Percentiles rank a stretch among this genome's conserved stretches.
These are phyloP conservation scores for Ustilago hordei DNA, from an alignment of 1,284 basidiomycete genomes.

Conservation along the genomic window DNA sequence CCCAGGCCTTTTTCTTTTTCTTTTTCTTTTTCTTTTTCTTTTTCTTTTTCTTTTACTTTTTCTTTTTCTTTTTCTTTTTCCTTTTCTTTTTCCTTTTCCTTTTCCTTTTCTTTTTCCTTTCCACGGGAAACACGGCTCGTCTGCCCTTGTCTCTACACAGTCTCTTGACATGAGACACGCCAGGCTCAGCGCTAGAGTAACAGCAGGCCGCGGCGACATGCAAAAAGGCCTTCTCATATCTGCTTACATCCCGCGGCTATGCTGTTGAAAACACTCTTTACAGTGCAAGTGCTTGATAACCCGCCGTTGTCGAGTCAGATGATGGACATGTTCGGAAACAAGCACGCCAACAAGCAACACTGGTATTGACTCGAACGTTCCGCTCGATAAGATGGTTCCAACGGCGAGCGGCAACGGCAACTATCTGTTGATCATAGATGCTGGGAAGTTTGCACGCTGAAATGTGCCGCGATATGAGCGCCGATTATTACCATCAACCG, in stretches of 20 bases:
- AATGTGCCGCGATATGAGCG: not conserved
- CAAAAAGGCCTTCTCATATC: not conserved
- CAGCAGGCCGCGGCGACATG: not conserved
- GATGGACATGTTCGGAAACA: not conserved
- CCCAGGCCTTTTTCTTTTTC: no score
- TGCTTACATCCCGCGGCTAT: conserved; percentile 2
- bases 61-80: no score
- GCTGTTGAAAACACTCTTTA: not conserved
- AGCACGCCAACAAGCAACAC: not conserved
- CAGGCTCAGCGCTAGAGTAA: not conserved
- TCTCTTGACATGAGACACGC: not conserved
- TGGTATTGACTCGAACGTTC: not conserved
- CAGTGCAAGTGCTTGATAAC: no score
- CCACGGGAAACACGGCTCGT: no score
- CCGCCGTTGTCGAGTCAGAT: conserved; percentile 1
- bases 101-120: no score
- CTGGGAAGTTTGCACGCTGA: not conserved
- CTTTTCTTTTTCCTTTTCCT: no score
- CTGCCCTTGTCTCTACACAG: not conserved
- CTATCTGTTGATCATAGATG: not conserved
- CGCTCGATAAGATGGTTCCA: no score
- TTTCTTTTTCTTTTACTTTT: no score
- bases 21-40: no score
- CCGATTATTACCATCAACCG: not conserved
- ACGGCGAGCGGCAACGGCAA: not conserved